A percentile compares a stretch with the other conserved stretches of the same genome.
These are phyloP conservation scores for Eimeria sp. DNA, from an alignment of 169 alveolate genomes.

Conservation along the genomic window DNA sequence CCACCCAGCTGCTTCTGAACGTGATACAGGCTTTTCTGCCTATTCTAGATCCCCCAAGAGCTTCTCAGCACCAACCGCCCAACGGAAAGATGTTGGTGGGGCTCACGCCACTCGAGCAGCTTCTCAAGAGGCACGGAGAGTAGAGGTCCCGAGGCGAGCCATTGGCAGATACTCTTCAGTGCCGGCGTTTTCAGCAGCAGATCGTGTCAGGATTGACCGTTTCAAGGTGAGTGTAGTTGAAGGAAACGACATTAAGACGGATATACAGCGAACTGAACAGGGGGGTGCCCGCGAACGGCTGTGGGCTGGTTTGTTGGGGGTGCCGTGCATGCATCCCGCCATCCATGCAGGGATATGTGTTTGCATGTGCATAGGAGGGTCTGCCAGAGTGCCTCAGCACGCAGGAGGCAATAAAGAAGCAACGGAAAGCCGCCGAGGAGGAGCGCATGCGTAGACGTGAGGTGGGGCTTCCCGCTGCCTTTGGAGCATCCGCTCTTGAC, in stretches of 20 bases:
- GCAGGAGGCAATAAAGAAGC: conserved; percentile 41
- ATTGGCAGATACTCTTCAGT: conserved; percentile 51
- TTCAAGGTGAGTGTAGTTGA: background rate
- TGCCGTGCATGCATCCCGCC: background rate
- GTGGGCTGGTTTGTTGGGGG: background rate
- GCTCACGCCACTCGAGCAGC: background rate
- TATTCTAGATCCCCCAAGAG: background rate
- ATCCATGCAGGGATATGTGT: background rate
- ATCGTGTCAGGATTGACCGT: conserved; percentile 44
- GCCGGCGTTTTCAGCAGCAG: conserved; percentile 68
- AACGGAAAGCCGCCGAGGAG: conserved; percentile 20
- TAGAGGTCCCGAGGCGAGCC: conserved; percentile 1
- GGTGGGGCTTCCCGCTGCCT: background rate
- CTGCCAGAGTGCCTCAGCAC: conserved; percentile 62
- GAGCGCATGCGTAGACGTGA: background rate
- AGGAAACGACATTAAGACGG: background rate
- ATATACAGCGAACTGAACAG: background rate
- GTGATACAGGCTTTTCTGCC: background rate
- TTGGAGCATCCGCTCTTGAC: background rate
- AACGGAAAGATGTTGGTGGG: background rate
- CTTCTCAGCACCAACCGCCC: background rate
- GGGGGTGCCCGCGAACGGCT: background rate
- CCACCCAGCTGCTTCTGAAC: conserved; percentile 8
- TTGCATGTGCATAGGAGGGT: conserved; percentile 37
- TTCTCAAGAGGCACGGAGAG: conserved; percentile 12